Percentiles rank a stretch among this genome's conserved stretches.
Conservation (phyloP, 1,139 yeast species). For the Lodderomyces theae region DNA sequence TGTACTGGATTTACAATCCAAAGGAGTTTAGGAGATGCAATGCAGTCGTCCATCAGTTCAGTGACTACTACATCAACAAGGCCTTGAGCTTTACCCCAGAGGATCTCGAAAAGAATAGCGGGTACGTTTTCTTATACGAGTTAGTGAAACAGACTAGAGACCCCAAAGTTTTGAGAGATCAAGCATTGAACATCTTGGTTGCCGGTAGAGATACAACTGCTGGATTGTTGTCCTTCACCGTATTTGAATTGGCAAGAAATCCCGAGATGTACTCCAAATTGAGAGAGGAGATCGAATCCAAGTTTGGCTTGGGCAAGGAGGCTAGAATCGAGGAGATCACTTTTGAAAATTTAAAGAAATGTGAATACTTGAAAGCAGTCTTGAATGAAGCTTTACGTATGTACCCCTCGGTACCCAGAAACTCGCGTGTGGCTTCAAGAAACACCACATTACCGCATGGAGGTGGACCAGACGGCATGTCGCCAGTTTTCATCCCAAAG, state of each 20-base stretch:
- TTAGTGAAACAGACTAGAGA: constrained; percentile 45
- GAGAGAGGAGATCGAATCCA: constrained; percentile 34
- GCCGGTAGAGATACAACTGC: constrained; percentile 41
- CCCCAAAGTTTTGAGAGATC: constrained; percentile 42
- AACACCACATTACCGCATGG: constrained; percentile 52
- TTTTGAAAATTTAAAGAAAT: constrained; percentile 44
- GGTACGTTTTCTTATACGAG: constrained; percentile 44
- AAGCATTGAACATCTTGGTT: constrained; percentile 41
- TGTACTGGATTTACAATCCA: constrained; percentile 26
- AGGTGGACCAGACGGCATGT: constrained; percentile 44
- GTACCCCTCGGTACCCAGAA: constrained; percentile 52
- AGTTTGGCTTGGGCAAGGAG: no score
- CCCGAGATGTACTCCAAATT: constrained; percentile 36
- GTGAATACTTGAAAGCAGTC: constrained; percentile 45
- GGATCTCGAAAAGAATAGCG: constrained; percentile 24
- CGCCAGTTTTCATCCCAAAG: constrained; percentile 43
- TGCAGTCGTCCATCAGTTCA: constrained; percentile 27
- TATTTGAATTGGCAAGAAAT: constrained; percentile 41
- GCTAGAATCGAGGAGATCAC: constrained; percentile 21
- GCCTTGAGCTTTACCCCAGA: constrained; percentile 27
- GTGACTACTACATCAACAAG: constrained; percentile 26
- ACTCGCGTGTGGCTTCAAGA: constrained; percentile 40
- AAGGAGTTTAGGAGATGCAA: constrained; percentile 21
- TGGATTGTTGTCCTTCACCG: constrained; percentile 29
- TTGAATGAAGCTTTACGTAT: constrained; percentile 49